Evolutionary conservation across 2,329 filamentous ascomycete genomes (phyloP).

Genomic region (Diaporthe sp.): DNA sequence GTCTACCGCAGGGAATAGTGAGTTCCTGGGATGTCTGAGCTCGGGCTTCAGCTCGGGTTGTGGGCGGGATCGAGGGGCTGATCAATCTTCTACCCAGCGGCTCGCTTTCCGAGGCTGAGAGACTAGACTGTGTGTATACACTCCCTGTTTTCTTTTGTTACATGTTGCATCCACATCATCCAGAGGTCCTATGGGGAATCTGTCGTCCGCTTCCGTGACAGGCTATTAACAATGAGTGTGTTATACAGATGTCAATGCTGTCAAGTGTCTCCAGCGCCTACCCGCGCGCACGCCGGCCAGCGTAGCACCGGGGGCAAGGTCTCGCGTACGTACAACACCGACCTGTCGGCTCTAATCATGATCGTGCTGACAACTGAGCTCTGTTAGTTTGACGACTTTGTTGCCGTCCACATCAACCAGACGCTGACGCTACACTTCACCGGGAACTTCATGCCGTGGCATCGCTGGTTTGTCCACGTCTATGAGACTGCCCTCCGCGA

Average conservation of each 20-base stretch:
- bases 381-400: slow-evolving; percentile 55
- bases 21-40: slow-evolving; percentile 38
- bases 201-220: not conserved
- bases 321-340: not conserved
- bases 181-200: not conserved
- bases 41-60: slow-evolving; percentile 39
- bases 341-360: not conserved
- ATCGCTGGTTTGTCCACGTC: slow-evolving; percentile 13
- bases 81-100: not conserved
- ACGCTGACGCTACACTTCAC: slow-evolving; percentile 49
- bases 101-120: slow-evolving; percentile 17
- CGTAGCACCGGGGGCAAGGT: slow-evolving; percentile 46
- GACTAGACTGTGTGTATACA: not conserved
- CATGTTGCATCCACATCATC: not conserved
- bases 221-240: not conserved
- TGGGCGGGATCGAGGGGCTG: not conserved
- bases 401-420: slow-evolving; percentile 59
- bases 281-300: slow-evolving; percentile 43
- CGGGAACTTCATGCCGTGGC: slow-evolving; percentile 31
- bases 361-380: not conserved
- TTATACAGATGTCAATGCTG: slow-evolving; percentile 46
- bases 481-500: slow-evolving; percentile 29
- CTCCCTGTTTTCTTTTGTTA: not conserved
- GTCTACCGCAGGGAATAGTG: slow-evolving; percentile 45
- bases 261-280: slow-evolving; percentile 48